phyloP scores from a whole-genome alignment of 2,329 filamentous ascomycete genomes.

The Clonostachys byssicola region DNA sequence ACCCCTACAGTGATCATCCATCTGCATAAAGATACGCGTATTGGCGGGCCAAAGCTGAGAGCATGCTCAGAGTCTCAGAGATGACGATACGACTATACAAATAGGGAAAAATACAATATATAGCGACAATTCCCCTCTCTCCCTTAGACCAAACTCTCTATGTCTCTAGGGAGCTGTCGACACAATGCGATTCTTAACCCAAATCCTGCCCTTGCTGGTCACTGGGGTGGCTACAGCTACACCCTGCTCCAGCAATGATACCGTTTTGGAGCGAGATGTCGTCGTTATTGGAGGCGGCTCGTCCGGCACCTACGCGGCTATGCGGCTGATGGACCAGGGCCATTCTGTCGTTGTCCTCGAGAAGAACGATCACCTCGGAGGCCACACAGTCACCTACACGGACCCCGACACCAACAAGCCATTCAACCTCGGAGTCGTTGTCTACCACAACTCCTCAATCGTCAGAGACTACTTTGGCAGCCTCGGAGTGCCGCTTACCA shows the following conservation, averaged over 20 bases:
- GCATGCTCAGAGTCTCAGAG: no score
- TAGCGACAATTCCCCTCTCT: no score
- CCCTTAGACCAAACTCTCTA: no score
- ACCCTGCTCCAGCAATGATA: neutral
- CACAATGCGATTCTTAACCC: no score
- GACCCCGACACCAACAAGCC: neutral
- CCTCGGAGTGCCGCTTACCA: neutral
- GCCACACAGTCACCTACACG: neutral
- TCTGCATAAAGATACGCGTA: no score
- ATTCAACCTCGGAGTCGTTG: neutral
- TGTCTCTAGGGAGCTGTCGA: no score
- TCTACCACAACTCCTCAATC: neutral
- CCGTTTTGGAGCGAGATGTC: slow-evolving; percentile 15
- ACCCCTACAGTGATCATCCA: no score
- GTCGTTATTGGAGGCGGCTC: slow-evolving; percentile 29
- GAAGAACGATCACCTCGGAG: slow-evolving; percentile 18
- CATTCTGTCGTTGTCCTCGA: slow-evolving; percentile 25
- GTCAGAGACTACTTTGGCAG: neutral
- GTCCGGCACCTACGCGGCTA: slow-evolving; percentile 26
- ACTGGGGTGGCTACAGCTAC: neutral
- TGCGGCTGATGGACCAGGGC: slow-evolving; percentile 26
- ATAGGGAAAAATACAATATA: no score
- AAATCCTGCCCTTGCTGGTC: neutral
- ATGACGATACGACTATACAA: no score
- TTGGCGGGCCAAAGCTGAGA: no score